Evolutionary conservation across 192 early-diverging fungal species (phyloP), one percentile per base, ranked within the genome.

Genomic region (Podochytrium sp.): DNA sequence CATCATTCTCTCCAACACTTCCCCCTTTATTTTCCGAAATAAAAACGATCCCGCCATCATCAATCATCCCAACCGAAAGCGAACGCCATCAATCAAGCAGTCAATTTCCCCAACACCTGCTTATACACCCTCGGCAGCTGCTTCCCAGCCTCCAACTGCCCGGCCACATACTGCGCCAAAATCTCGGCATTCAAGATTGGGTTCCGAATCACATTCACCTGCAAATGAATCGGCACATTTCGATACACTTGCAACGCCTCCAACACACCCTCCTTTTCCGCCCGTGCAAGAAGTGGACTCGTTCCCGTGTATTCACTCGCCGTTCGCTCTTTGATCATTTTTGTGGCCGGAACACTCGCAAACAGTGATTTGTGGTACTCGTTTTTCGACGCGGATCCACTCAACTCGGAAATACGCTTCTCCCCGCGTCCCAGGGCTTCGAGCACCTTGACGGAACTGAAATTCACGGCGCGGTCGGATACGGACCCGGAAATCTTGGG

Each of bases 161-260:
- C 58, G 16, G 81, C 81, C 27, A 87, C 69, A 60, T 83, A 81
- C 53, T 79, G 67, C 3, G 83, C 83, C 29, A 80, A 56, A 43
- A 87, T 74, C 25, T 83, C 78, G 2, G 85, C 85, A 71, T 80
- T 74, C 38, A 87, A 64, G 33, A 87, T 60, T 12, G 85, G 85
- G 65, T 87, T 87, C 38, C 38, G 23, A 40, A 87, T 79, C 55
- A 83, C 63, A 49, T 84, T 87, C 56, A 87, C 70, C 42, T 78
- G 78, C 37, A 87, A 60, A 34, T 81, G 72, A 29, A 87, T 81
- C 16, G 83, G 83, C 0, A 49, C 55, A 47, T 85, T 78, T 16
- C 78, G 34, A 58, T 80, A 83, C n/a, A 87, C 80, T 39, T 78
- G 70, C 33, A 87, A 42, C 4, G 80, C 83, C 18, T 76, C 57